Evolutionary conservation across 2,329 filamentous ascomycete species (phyloP).

Genomic region (Paracoccidioides lutzii): DNA sequence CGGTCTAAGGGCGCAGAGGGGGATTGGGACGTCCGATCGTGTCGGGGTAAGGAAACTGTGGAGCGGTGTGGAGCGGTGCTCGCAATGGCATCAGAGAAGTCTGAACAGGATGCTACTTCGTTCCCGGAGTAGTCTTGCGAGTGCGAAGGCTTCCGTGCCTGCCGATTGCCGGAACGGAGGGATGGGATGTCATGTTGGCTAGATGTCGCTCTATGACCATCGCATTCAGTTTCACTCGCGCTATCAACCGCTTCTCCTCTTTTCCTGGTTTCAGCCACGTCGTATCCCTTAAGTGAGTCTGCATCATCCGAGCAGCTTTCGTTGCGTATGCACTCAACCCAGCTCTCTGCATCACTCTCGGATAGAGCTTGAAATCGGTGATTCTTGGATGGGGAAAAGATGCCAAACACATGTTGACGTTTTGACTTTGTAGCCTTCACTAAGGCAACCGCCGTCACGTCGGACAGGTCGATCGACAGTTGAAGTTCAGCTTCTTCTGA

Average conservation of each 20-base stretch:
- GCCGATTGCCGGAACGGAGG: neutral
- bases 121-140: conserved; percentile 48
- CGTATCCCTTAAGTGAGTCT: conserved; percentile 2
- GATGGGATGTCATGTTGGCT: neutral
- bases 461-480: conserved; percentile 74
- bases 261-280: conserved; percentile 53
- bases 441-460: conserved; percentile 79
- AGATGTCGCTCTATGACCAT: conserved; percentile 10
- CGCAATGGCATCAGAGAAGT: conserved; percentile 56
- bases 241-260: conserved; percentile 21
- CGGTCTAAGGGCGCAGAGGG: conserved; percentile 14
- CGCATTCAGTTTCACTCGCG: conserved; percentile 31
- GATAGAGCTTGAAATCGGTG: conserved; percentile 73
- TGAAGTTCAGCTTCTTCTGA: conserved; percentile 79
- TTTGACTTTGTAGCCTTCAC: conserved; percentile 83
- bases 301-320: conserved; percentile 61
- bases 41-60: conserved; percentile 17
- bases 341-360: conserved; percentile 64
- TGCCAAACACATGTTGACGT: conserved; percentile 74
- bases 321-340: conserved; percentile 68
- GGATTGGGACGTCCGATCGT: conserved; percentile 5
- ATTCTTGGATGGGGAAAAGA: conserved; percentile 84
- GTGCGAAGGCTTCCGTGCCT: conserved; percentile 12
- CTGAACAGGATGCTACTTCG: conserved; percentile 66
- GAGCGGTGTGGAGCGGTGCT: conserved; percentile 19